Conservation (phyloP, 805 yeast genomes). For the Kazachstania bromeliacearum region DNA sequence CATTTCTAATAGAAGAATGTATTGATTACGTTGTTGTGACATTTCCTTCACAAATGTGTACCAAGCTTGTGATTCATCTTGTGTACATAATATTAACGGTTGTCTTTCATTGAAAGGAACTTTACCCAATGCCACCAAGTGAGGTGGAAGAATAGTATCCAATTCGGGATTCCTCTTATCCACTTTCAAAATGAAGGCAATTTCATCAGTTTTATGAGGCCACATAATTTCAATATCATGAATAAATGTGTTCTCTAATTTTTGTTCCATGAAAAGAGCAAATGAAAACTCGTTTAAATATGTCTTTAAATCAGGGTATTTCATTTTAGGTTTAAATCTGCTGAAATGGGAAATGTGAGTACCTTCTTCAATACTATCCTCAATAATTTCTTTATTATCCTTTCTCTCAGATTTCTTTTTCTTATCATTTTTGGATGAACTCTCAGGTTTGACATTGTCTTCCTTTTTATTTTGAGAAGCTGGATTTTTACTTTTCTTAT, state of each 20-base stretch:
- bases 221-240: slow-evolving; percentile 44
- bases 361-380: slow-evolving; percentile 24
- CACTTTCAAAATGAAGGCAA: slow-evolving; percentile 19
- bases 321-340: slow-evolving; percentile 34
- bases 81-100: slow-evolving; percentile 42
- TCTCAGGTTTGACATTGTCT: neutral
- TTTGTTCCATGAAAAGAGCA: slow-evolving; percentile 56
- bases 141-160: slow-evolving; percentile 41
- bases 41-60: slow-evolving; percentile 45
- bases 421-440: neutral
- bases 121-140: slow-evolving; percentile 44
- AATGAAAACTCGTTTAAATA: slow-evolving; percentile 53
- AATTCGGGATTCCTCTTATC: slow-evolving; percentile 31
- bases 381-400: neutral
- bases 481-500: neutral
- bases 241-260: slow-evolving; percentile 37
- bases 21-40: slow-evolving; percentile 23
- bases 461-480: neutral
- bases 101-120: slow-evolving; percentile 53
- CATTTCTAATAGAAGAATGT: slow-evolving; percentile 38
- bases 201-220: slow-evolving; percentile 39
- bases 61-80: slow-evolving; percentile 49
- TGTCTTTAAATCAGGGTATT: slow-evolving; percentile 40
- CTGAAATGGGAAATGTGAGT: slow-evolving; percentile 28
- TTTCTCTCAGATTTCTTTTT: slow-evolving; percentile 1